Evolutionary conservation across 2,329 filamentous ascomycete genomes (phyloP), one percentile per base, ranked within the genome.

Genomic region (Phyllosticta citriasiana): DNA sequence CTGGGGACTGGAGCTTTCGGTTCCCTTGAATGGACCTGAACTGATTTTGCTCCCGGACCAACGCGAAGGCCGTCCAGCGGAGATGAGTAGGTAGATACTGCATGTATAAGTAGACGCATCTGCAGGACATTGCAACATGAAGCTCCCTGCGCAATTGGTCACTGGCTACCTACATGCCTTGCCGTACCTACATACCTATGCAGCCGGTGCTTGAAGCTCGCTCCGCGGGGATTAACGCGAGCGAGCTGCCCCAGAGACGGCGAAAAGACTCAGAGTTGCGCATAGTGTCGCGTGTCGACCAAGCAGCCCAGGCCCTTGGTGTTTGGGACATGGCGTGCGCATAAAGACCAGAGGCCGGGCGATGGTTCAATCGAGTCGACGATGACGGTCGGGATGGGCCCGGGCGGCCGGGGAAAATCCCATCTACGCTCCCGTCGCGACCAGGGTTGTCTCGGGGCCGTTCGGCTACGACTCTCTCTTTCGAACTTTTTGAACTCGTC

Each of bases 401-500:
- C 40, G 40, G 40, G 40, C 40, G 40, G 40, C 40, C 27, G 40
- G 40, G 40, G 35, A 16, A 40, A 40, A 40, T 40, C 35, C 35
- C 40, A n/a, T 47, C 27, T 30, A 8, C 27, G 14, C 40, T 16
- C 12, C 12, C 40, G 40, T 47, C 40, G 40, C 40, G 40, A 47
- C 40, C 16, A 47, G 40, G 40, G 40, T 47, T n/a, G 40, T 12
- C 10, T 7, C 40, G 40, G 6, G n/a, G 12, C 12, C 14, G n/a
- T 47, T 47, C 40, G 40, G 14, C 40, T 40, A 16, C 40, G 58
- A 60, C 55, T 56, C 53, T 54, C 55, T 56, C 53, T 54, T 60
- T 54, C 52, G 55, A 60, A 60, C 58, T 60, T 60, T 60, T 60
- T 54, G 58, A 60, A 54, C 58, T 60, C 52, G 25, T 50, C 33